Percentiles rank a stretch among this genome's conserved stretches.
Evolutionary conservation across 169 alveolate species (phyloP).

Genomic region (Eimeria necatrix): DNA sequence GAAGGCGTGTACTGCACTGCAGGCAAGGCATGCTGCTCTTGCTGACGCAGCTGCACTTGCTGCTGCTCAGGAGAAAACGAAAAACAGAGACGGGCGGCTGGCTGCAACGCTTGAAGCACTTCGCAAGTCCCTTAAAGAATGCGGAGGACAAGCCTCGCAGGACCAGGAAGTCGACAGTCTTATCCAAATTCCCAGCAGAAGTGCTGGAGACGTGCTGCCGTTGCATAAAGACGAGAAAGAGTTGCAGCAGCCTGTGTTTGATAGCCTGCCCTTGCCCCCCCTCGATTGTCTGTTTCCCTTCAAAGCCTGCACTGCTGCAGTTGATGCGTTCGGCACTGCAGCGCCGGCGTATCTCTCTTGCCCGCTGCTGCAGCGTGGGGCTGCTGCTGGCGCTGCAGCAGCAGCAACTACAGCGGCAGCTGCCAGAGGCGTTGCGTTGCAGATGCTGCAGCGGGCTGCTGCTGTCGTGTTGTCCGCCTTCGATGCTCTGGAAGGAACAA

Average conservation of each 20-base stretch:
- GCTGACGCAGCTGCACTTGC: neutral
- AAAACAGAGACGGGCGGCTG: neutral
- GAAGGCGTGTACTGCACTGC: constrained; percentile 22
- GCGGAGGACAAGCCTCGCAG: neutral
- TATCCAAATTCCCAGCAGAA: constrained; percentile 19
- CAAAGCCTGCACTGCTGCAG: neutral
- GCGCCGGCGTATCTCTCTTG: constrained; percentile 13
- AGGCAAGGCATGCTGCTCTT: constrained; percentile 5
- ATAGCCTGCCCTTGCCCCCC: constrained; percentile 72
- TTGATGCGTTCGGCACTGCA: constrained; percentile 21
- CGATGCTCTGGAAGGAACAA: constrained; percentile 68
- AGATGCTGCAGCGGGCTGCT: constrained; percentile 61
- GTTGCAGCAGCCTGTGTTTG: constrained; percentile 71
- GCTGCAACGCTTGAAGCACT: constrained; percentile 37
- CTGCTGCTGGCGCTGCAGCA: neutral
- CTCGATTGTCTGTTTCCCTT: constrained; percentile 66
- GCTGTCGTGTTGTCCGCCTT: constrained; percentile 68
- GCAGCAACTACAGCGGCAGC: neutral
- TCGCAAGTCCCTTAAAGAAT: neutral
- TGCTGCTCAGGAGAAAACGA: neutral
- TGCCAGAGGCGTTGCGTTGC: constrained; percentile 5
- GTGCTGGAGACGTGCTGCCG: neutral
- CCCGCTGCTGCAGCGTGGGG: constrained; percentile 30
- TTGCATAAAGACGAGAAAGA: neutral
- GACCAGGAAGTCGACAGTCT: neutral